Base-by-base conservation (phyloP, 306 rosid genomes). In the Sindora glabra region DNA sequence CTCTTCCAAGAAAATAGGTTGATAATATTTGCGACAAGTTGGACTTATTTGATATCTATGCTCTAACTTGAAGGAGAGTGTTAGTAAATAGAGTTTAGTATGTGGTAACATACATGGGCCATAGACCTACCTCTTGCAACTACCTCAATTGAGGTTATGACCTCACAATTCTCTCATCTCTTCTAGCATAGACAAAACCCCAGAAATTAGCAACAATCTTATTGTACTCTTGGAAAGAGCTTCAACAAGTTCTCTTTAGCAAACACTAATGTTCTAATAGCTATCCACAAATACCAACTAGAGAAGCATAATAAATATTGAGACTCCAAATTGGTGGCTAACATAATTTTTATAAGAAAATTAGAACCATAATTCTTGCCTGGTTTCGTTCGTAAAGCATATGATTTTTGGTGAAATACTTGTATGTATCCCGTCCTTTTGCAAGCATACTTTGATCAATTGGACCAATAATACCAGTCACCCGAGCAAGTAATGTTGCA, bases 331-430 rank as follows among this genome's bases (percentile, higher is more conserved):
- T 64, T 30, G 38, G 39, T 18, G 5, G 9, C 25, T 26, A 23
- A 26, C 39, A 25, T 5, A n/a, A 10, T 65, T 62, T 26, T 17
- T 18, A 40, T 13, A 10, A 22, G 55, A 22, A 62, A 50, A 64
- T 24, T 48, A 40, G 19, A 64, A 63, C 64, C 19, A 19, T 36
- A 78, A 50, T 41, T 53, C 45, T 72, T 47, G 84, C 99, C 91
- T 89, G 99, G 83, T 94, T 89, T 34, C 99, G 86, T 70, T 94
- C 99, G 48, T 94, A 94, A 38, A 94, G 99, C 99, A 94, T 89
- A 53, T 94, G 97, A 71, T 94, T 94, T 79, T 94, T 94, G 32
- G 99, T 70, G 78, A 94, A 89, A 75, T 84, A 82, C 71, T 94
- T 94, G 39, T 80, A 86, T 0, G 99, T 82, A 79, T 94, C 99